Conservation (phyloP, 1,284 basidiomycete genomes). For the Abortiporus biennis region DNA sequence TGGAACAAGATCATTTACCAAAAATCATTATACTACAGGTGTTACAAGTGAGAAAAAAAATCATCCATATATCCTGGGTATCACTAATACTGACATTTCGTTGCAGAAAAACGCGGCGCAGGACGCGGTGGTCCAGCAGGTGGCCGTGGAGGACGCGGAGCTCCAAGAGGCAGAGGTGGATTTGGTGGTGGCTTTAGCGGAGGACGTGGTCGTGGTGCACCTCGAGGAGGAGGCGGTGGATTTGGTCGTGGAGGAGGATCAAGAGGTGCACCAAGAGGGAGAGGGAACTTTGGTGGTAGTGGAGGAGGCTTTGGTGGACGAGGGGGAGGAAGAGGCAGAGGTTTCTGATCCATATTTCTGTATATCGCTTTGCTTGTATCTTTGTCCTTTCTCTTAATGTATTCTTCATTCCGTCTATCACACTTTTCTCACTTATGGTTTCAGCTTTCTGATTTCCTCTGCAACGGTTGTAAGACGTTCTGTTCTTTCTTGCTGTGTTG, state of each 20-base stretch:
- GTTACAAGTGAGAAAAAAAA: conserved; percentile 35
- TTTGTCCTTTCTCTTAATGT: conserved; percentile 5
- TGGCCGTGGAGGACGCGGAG: conserved; percentile 31
- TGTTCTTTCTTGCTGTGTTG: conserved; percentile 38
- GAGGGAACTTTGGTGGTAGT: conserved; percentile 35
- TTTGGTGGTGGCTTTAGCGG: conserved; percentile 21
- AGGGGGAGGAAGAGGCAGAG: conserved; percentile 33
- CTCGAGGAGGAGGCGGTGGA: conserved; percentile 38
- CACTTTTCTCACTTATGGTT: conserved; percentile 26
- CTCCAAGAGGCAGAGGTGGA: conserved; percentile 35
- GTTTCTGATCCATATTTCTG: conserved; percentile 37
- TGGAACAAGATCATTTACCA: conserved; percentile 7
- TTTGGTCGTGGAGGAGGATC: conserved; percentile 30
- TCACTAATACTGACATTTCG: conserved; percentile 10
- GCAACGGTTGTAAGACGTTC: conserved; percentile 33
- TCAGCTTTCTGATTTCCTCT: conserved; percentile 41
- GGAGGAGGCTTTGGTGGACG: conserved; percentile 33
- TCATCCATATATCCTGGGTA: neutral
- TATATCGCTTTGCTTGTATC: conserved; percentile 8
- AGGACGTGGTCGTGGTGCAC: conserved; percentile 26
- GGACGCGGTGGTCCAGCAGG: conserved; percentile 34
- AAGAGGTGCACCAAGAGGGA: conserved; percentile 21
- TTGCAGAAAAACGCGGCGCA: conserved; percentile 36
- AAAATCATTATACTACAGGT: conserved; percentile 29
- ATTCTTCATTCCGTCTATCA: neutral